Conservation (phyloP, 495 filamentous ascomycete species). For the Aspergillus coremiiformis region DNA sequence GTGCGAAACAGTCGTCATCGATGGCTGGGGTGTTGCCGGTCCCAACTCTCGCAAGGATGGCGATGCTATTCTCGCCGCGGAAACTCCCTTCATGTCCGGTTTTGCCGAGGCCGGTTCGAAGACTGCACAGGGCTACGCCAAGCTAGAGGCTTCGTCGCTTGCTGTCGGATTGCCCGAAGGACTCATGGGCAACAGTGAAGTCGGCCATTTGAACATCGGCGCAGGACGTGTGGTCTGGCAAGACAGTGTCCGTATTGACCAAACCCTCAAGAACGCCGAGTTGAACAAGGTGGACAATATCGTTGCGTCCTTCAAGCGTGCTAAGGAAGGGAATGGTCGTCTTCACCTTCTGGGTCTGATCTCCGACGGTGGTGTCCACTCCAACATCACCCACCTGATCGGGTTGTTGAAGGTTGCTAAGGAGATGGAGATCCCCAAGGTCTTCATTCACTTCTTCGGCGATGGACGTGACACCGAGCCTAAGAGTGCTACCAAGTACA, state of each 20-base stretch:
- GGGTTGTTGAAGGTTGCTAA: slow-evolving; percentile 83
- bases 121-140: slow-evolving; percentile 69
- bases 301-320: slow-evolving; percentile 65
- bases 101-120: slow-evolving; percentile 56
- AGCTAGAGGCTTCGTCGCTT: slow-evolving; percentile 90
- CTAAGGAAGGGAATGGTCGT: slow-evolving; percentile 82
- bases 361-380: slow-evolving; percentile 93
- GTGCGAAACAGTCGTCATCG: slow-evolving; percentile 74
- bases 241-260: slow-evolving; percentile 96
- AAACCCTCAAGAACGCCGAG: slow-evolving; percentile 83
- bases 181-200: slow-evolving; percentile 97
- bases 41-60: slow-evolving; percentile 71
- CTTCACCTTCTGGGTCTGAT: slow-evolving; percentile 86
- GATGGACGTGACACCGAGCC: slow-evolving; percentile 97
- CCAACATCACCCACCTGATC: slow-evolving; percentile 87
- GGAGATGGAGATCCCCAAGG: slow-evolving; percentile 74
- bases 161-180: slow-evolving; percentile 94
- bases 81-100: slow-evolving; percentile 86
- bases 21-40: slow-evolving; percentile 90
- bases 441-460: slow-evolving; percentile 98
- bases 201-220: slow-evolving; percentile 97
- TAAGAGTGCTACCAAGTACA: slow-evolving; percentile 77
- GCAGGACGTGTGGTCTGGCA: slow-evolving; percentile 98
- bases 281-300: slow-evolving; percentile 72
- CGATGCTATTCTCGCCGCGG: slow-evolving; percentile 87